Evolutionary conservation across 139 green algal species (phyloP), one percentile per base, ranked within the genome.

Genomic region (Desmodesmus armatus): DNA sequence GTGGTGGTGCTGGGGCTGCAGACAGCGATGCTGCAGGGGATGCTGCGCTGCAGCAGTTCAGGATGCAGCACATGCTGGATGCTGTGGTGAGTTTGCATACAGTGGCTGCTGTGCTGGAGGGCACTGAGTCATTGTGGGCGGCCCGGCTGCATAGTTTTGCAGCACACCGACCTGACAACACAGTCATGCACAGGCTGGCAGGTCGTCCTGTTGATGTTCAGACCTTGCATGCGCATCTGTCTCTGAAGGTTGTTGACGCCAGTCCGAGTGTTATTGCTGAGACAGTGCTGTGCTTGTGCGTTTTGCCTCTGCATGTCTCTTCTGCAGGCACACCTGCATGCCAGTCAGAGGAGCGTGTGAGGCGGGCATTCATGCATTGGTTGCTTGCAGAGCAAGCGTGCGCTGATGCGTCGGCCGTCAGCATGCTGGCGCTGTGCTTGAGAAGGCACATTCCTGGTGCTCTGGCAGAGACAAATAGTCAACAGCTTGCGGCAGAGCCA

Each of bases 61-160:
- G 37, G 25, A 21, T 19, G 55, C 76, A 47, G 23, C 76, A 82
- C 76, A 39, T 82, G 21, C 76, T 82, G 55, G 55, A 82, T 17
- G 76, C 76, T 3, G 41, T 82, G 76, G 76, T 82, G 31, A 29
- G 76, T 53, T 31, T 35, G 21, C 58, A 67, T 21, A 13, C 9
- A 13, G 47, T 13, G 13, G 13, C 9, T 13, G 9, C 47, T 55
- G 47, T 13, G 7, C 47, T 55, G 47, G 47, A 55, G 7, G 47
- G 7, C 13, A 13, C 7, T 13, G 7, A 21, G 47, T 55, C 47
- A 55, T 13, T 55, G 7, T 55, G 58, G n/a, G n/a, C n/a, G n/a
- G n/a, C n/a, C n/a, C n/a, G n/a, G n/a, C n/a, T n/a, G n/a, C n/a
- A n/a, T n/a, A n/a, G n/a, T n/a, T n/a, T n/a, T n/a, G n/a, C n/a